Conservation (phyloP, 805 yeast genomes). For the Jamesozyma gamospora region DNA sequence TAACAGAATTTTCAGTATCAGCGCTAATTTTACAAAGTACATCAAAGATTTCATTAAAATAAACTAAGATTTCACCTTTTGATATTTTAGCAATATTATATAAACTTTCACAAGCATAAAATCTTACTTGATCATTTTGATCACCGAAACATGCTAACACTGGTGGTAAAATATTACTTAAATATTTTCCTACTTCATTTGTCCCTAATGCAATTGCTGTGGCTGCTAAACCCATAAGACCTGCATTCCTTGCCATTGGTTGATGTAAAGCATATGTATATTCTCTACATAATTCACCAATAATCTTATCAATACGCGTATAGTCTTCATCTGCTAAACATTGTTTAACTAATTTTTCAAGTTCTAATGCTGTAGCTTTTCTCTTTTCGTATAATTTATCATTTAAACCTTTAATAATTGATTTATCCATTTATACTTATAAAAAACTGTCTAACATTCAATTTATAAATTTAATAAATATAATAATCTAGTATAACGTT, state of each 20-base stretch:
- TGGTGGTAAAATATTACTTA: slow-evolving; percentile 83
- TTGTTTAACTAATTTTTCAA: slow-evolving; percentile 69
- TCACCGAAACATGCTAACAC: slow-evolving; percentile 93
- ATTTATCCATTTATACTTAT: slow-evolving; percentile 37
- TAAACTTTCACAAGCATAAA: slow-evolving; percentile 91
- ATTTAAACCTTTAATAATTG: slow-evolving; percentile 54
- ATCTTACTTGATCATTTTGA: slow-evolving; percentile 93
- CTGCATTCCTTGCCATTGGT: slow-evolving; percentile 88
- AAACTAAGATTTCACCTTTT: slow-evolving; percentile 82
- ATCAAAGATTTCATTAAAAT: slow-evolving; percentile 91
- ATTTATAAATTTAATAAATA: too few relatives aligned
- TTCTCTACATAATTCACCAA: slow-evolving; percentile 66
- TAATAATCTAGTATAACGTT: too few relatives aligned
- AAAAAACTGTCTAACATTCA: too few relatives aligned
- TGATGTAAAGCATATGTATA: slow-evolving; percentile 77
- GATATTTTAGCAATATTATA: slow-evolving; percentile 96
- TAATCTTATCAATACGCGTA: slow-evolving; percentile 36
- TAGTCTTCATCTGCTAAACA: slow-evolving; percentile 32
- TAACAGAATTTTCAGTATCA: slow-evolving; percentile 82
- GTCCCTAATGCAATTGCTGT: slow-evolving; percentile 87
- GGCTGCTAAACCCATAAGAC: slow-evolving; percentile 90
- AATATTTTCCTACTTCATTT: slow-evolving; percentile 69
- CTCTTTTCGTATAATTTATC: slow-evolving; percentile 73
- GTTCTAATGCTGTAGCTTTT: slow-evolving; percentile 64
- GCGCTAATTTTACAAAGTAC: slow-evolving; percentile 83